A percentile compares a stretch with the other conserved stretches of the same genome.
phyloP scores from a whole-genome alignment of 306 rosid genomes.

The Glycine tomentella region DNA sequence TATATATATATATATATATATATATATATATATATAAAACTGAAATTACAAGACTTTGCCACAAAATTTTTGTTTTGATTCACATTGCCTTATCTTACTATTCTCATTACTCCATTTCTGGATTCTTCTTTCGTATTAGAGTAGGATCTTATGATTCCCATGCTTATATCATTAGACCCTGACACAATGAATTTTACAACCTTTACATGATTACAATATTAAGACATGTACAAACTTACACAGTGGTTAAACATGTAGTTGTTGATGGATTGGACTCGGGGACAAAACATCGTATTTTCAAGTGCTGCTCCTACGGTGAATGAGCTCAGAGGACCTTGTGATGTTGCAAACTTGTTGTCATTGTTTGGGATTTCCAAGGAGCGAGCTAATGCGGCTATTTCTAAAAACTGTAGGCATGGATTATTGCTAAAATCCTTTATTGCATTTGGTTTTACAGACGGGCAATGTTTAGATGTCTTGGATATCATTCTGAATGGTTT shows the following conservation, averaged over 20 bases:
- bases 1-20: background rate
- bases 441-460: constrained; percentile 11
- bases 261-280: constrained; percentile 89
- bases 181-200: background rate
- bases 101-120: constrained; percentile 10
- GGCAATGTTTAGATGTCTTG: constrained; percentile 24
- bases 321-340: constrained; percentile 90
- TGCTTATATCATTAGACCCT: constrained; percentile 3
- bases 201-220: too few relatives aligned
- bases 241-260: constrained; percentile 56
- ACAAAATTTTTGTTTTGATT: background rate
- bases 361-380: constrained; percentile 79
- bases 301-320: constrained; percentile 78
- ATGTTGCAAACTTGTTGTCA: constrained; percentile 81
- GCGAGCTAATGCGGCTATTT: constrained; percentile 80
- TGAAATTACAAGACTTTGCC: background rate
- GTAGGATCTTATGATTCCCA: background rate
- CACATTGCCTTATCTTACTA: background rate
- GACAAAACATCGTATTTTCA: constrained; percentile 72
- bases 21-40: background rate
- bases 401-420: constrained; percentile 84
- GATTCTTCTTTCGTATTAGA: constrained; percentile 16
- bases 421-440: constrained; percentile 32
- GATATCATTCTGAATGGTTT: constrained; percentile 39
- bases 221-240: constrained; percentile 29